phyloP scores from a whole-genome alignment of 345 rosid species.

The Melaleuca alternifolia region DNA sequence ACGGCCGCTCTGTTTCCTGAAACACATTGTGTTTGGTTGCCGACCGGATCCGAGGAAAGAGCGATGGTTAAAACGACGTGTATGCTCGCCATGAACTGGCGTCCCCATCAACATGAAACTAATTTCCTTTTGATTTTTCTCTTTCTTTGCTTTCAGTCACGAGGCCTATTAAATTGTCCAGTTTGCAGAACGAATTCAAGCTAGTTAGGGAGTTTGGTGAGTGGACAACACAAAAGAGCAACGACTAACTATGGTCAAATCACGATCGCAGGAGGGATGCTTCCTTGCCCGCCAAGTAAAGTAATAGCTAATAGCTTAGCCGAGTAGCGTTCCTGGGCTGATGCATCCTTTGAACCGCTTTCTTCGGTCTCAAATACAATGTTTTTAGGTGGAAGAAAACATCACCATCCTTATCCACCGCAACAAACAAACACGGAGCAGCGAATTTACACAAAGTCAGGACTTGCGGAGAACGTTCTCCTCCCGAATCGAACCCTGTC shows the following conservation, averaged over 20 bases:
- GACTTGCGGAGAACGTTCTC: not conserved
- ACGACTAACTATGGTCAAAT: not conserved
- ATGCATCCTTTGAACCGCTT: not conserved
- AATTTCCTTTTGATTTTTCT: not conserved
- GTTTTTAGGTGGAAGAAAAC: not conserved
- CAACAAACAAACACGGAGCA: not conserved
- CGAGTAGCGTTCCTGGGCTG: not conserved
- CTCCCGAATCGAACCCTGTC: not conserved
- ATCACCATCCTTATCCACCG: not conserved
- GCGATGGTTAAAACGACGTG: not conserved
- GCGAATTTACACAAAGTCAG: not conserved
- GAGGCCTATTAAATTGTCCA: not conserved
- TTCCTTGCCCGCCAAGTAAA: not conserved
- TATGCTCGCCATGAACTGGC: not conserved
- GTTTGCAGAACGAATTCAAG: not conserved
- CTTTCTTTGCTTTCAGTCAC: not conserved
- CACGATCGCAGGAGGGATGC: not conserved
- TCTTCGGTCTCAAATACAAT: not conserved
- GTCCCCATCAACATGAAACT: not conserved
- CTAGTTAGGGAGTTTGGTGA: not conserved
- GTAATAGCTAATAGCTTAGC: not conserved
- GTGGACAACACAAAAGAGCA: not conserved
- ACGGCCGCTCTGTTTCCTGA: not conserved
- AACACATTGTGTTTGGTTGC: not conserved
- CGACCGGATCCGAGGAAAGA: not conserved